Base-by-base conservation (phyloP, 2,329 filamentous ascomycete species). In the Didymella pinodella region DNA sequence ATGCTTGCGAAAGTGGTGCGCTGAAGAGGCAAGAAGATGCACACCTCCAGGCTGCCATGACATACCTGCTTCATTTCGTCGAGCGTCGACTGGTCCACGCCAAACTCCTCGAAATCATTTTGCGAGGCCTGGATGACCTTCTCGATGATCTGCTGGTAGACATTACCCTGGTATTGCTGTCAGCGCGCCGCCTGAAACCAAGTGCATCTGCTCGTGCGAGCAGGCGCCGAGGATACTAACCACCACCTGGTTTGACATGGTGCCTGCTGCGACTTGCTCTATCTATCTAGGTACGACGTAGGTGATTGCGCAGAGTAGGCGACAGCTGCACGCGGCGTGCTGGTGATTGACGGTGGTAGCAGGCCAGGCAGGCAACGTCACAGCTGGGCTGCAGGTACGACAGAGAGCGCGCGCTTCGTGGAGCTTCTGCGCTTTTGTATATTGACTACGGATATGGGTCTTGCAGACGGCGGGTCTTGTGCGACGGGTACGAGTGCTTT, bases 31-130 rank as follows among this genome's bases (percentile, higher is more conserved):
- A 62, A 57, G 61, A 61, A 66, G 59, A 59, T 48, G 65, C 55
- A 48, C 43, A 22, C 53, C 51, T 61, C 61, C 59, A 65, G 59
- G 60, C 57, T 54, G 48, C 65, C 45, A 67, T 68, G 57, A 82
- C 91, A 85, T 83, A 98, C 94, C 87, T 89, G 85, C 79, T 89
- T 89, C 83, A 99, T 83, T 77, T 97, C 92, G 67, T 94, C 88
- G 72, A 99, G 82, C 50, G 94, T 94, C 69, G 86, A 83, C 77
- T 94, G 90, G 71, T 96, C 92, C 65, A 98, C 90, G 71, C 95
- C 95, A 69, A 90, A 92, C 81, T 99, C 95, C 78, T 99, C 95
- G 77, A 99, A 98, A 80, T 98, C 95, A 74, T 94, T 91, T 74
- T 91, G 87, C 73, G 94, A 97, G 67, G 76, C 75, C 48, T 71